phyloP scores from a whole-genome alignment of 495 filamentous ascomycete species.

The Penicillium simplicissimum region DNA sequence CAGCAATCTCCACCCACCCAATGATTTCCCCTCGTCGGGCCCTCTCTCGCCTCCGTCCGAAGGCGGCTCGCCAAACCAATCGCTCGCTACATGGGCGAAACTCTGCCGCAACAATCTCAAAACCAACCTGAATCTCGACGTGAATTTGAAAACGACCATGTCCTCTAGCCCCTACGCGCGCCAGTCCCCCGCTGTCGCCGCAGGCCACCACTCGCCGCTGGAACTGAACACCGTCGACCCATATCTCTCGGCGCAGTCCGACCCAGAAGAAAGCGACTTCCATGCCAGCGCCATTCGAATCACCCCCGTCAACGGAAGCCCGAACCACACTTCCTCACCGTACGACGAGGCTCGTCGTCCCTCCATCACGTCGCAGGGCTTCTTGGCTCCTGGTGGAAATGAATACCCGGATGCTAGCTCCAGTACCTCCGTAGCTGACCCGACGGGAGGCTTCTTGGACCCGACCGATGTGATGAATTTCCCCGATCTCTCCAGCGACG shows the following conservation, averaged over 20 bases:
- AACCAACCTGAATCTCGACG: neutral
- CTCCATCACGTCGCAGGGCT: conserved; percentile 16
- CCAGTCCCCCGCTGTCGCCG: conserved; percentile 26
- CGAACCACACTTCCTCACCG: conserved; percentile 22
- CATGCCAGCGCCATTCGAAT: conserved; percentile 38
- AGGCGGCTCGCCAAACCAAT: conserved; percentile 12
- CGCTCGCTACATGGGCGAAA: conserved; percentile 17
- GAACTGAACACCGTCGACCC: conserved; percentile 34
- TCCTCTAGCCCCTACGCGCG: conserved; percentile 29
- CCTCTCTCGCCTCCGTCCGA: conserved; percentile 26
- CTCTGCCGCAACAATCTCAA: neutral
- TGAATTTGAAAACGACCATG: conserved; percentile 26
- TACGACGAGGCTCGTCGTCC: conserved; percentile 17
- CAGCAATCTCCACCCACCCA: conserved; percentile 12
- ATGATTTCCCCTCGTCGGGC: conserved; percentile 18
- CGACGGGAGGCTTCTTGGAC: conserved; percentile 12
- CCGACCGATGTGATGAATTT: conserved; percentile 23
- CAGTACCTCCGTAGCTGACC: conserved; percentile 16
- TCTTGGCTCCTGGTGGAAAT: conserved; percentile 18
- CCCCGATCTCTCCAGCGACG: conserved; percentile 5
- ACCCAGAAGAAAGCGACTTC: conserved; percentile 43
- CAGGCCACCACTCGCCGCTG: conserved; percentile 12
- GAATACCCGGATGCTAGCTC: conserved; percentile 13
- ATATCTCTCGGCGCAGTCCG: conserved; percentile 42
- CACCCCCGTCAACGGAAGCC: conserved; percentile 31